Conservation (phyloP, 73 alveolate genomes). For the Tetrahymena elliotti region DNA sequence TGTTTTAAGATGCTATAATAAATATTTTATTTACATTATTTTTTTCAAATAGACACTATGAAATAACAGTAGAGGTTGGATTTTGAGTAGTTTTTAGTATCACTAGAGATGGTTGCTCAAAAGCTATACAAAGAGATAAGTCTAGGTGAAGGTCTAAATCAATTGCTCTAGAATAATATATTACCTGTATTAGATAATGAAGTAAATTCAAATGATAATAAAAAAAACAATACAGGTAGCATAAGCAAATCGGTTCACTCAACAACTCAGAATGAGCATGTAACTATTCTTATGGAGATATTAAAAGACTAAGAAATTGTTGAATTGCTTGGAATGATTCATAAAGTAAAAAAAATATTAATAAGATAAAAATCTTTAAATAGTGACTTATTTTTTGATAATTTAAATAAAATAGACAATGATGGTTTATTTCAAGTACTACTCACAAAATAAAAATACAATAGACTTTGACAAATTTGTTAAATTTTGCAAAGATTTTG, state of each 20-base stretch:
- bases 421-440: constrained; percentile 33
- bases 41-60: not conserved
- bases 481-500: constrained; percentile 69
- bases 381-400: not conserved
- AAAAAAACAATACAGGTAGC: not conserved
- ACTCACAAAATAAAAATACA: constrained; percentile 44
- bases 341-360: constrained; percentile 39
- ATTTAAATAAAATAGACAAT: not conserved
- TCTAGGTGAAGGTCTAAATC: constrained; percentile 2
- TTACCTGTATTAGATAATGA: constrained; percentile 4
- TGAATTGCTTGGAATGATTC: constrained; percentile 56
- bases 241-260: not conserved
- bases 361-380: not conserved
- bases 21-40: not conserved
- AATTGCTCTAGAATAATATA: constrained; percentile 22
- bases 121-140: constrained; percentile 32
- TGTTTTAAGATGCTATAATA: no score
- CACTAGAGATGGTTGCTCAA: constrained; percentile 39
- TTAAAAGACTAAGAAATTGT: constrained; percentile 55
- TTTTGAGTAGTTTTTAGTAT: constrained; percentile 42
- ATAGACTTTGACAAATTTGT: constrained; percentile 47
- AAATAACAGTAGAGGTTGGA: constrained; percentile 46
- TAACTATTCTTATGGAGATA: constrained; percentile 54
- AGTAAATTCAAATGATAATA: constrained; percentile 1
- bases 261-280: constrained; percentile 23